Conservation (phyloP, 164 flowering plant species). For the Kingdonia uniflora region DNA sequence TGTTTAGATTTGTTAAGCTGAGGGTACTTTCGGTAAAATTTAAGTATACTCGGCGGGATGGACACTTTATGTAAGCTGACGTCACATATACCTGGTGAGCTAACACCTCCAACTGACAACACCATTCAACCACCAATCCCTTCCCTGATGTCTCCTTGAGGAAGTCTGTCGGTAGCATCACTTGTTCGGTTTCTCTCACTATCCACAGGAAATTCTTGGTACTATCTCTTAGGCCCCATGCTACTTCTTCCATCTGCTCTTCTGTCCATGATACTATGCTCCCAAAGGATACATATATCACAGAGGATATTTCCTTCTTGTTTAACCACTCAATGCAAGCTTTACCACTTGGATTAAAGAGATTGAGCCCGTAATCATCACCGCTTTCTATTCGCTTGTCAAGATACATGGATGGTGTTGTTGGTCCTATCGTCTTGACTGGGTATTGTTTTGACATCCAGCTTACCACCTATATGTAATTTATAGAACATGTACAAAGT, state of each 20-base stretch:
- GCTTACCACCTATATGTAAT: too few species aligned
- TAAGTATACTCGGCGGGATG: too few species aligned
- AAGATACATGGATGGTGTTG: constrained; percentile 1
- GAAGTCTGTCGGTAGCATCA: not conserved
- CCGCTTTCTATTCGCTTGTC: not conserved
- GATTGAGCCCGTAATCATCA: not conserved
- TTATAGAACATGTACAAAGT: too few species aligned
- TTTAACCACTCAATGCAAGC: not conserved
- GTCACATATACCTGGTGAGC: not conserved
- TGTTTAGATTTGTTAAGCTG: too few species aligned
- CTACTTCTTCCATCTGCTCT: constrained; percentile 5
- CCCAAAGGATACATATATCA: constrained; percentile 1
- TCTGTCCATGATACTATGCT: not conserved
- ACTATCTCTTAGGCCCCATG: constrained; percentile 2
- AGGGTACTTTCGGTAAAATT: too few species aligned
- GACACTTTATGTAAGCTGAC: too few species aligned
- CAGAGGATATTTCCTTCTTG: not conserved
- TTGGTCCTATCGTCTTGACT: constrained; percentile 3
- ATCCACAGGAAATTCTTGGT: not conserved
- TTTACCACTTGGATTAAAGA: not conserved
- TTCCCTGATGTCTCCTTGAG: not conserved
- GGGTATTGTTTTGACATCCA: too few species aligned
- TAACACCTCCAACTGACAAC: constrained; percentile 5
- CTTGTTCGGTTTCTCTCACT: not conserved
- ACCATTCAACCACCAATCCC: constrained; percentile 5